Conservation (phyloP, 768 basidiomycete species). For the Strobilomyces confusus region DNA sequence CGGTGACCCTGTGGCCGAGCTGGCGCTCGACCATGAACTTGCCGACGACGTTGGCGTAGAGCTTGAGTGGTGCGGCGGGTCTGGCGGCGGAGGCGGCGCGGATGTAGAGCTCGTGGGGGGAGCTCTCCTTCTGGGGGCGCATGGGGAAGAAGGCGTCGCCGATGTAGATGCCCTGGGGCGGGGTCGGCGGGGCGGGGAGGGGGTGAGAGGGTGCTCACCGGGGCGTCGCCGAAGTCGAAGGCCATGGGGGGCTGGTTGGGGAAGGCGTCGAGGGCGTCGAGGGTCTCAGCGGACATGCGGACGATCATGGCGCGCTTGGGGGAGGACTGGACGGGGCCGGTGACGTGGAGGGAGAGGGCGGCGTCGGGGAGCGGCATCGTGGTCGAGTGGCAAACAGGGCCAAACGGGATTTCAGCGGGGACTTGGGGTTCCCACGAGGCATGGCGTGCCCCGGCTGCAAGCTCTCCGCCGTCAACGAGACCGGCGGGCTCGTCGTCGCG, state of each 20-base stretch:
- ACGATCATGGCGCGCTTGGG: constrained; percentile 75
- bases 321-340: constrained; percentile 50
- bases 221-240: constrained; percentile 58
- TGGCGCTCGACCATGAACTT: constrained; percentile 66
- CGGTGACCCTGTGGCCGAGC: constrained; percentile 42
- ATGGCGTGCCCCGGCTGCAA: constrained; percentile 81
- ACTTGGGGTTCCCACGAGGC: too few relatives aligned
- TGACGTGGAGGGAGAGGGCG: constrained; percentile 56
- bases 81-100: constrained; percentile 55
- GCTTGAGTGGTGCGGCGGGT: constrained; percentile 63
- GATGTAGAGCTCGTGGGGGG: constrained; percentile 70
- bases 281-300: constrained; percentile 67
- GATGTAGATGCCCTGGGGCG: constrained; percentile 57
- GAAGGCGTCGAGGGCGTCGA: constrained; percentile 58
- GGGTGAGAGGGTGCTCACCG: constrained; percentile 40
- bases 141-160: constrained; percentile 63
- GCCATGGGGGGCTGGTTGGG: constrained; percentile 46
- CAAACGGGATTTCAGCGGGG: too few relatives aligned
- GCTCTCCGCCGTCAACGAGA: constrained; percentile 72
- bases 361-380: constrained; percentile 65
- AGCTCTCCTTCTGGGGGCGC: constrained; percentile 47
- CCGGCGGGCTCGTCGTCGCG: constrained; percentile 87
- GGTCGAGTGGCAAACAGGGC: too few relatives aligned
- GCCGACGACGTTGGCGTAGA: constrained; percentile 70
- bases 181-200: background rate